Base-by-base conservation (phyloP, 2,329 filamentous ascomycete genomes). In the Fusarium lyarnte region DNA sequence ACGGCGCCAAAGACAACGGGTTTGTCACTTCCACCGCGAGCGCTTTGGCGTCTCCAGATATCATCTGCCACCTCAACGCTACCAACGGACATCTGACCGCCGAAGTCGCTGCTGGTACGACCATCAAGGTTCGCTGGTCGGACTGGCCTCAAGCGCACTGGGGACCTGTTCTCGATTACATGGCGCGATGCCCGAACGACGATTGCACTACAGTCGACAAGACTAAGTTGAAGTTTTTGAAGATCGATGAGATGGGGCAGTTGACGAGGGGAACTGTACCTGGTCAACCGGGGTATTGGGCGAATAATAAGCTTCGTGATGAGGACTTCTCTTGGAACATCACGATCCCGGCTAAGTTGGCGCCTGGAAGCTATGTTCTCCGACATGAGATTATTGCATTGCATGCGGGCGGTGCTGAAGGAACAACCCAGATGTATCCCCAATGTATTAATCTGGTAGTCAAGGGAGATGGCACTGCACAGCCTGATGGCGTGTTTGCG, bases 281-380 rank as follows among this genome's bases (percentile, higher is more conserved):
- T 27, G 47, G 47, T 0, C 13, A 21, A 0, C 47, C 47, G 0
- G 47, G 47, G 0, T 52, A 52, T 2, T 52, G 31, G 47, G 31
- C 31, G 2, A 52, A 36, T 14, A 52, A 52, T 0, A 52, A 52
- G 5, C 31, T 52, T 2, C 31, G 47, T 4, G 47, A 52, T 8
- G 23, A 25, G 0, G 17, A 36, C 31, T 27, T 51, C 4, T 21
- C 47, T 8, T 52, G 47, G 47, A 25, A 52, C n/a, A 36, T 52
- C 0, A 52, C 23, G 0, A 25, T 36, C 17, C 47, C 31, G 8
- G 17, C 8, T 5, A 25, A 36, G 9, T 1, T 52, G 6, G 23
- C 47, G 2, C 17, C 31, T 6, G 47, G 47, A 21, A 52, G 31
- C 1, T 52, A 36, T 52, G 31, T 52, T 0, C 47, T 52, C 0